Percentiles rank a stretch among this genome's conserved stretches.
phyloP scores from a whole-genome alignment of 352 stramenopile species.

The Peronosclerospora sorghi region DNA sequence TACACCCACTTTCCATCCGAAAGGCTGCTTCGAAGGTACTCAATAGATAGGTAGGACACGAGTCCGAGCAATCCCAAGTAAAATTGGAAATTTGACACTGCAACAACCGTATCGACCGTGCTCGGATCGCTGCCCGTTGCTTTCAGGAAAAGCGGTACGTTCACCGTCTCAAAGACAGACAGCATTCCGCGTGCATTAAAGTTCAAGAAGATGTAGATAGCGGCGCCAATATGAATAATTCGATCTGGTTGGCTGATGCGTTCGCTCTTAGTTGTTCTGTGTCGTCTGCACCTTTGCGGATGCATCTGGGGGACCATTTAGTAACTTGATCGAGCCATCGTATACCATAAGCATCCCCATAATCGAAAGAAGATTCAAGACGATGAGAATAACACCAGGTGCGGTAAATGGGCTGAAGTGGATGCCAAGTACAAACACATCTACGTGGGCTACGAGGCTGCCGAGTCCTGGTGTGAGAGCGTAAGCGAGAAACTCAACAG shows the following conservation, averaged over 20 bases:
- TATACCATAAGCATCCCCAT: conserved; percentile 41
- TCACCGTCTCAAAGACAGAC: conserved; percentile 70
- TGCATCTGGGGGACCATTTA: conserved; percentile 35
- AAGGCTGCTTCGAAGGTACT: conserved; percentile 49
- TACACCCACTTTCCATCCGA: conserved; percentile 54
- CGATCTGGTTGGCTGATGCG: conserved; percentile 30
- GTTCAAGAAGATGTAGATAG: conserved; percentile 65
- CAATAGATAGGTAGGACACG: conserved; percentile 59
- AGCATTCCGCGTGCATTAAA: conserved; percentile 62
- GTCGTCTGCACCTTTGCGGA: conserved; percentile 11
- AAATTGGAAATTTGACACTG: conserved; percentile 69
- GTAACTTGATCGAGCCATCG: conserved; percentile 33
- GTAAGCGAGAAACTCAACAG: conserved; percentile 72
- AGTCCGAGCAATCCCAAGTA: conserved; percentile 56
- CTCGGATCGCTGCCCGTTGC: conserved; percentile 44
- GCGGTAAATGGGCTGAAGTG: conserved; percentile 60
- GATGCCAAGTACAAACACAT: conserved; percentile 40
- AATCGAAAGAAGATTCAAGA: conserved; percentile 48
- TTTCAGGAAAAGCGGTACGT: conserved; percentile 58
- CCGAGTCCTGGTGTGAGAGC: conserved; percentile 51
- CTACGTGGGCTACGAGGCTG: conserved; percentile 37
- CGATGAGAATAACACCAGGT: conserved; percentile 40
- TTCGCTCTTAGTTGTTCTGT: conserved; percentile 15
- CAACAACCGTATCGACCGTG: conserved; percentile 31
- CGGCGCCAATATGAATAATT: conserved; percentile 44